These are phyloP conservation scores for Crithidia bombi DNA, from an alignment of 208 protist species.

Conservation along the genomic window DNA sequence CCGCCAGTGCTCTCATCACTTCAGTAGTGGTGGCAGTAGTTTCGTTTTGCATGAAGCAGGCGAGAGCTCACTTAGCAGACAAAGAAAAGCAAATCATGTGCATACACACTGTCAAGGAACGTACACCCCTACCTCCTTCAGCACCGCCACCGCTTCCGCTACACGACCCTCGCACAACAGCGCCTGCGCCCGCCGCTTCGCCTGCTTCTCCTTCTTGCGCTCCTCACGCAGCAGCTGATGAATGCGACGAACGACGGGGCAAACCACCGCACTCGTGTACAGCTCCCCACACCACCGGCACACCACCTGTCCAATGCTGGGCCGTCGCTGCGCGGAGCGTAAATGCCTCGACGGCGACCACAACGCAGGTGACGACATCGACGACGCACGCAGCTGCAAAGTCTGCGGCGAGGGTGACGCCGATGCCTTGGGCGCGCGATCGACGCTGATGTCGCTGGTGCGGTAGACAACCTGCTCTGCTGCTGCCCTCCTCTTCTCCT, in stretches of 20 bases:
- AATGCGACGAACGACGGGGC: constrained; percentile 27
- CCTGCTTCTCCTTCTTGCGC: constrained; percentile 49
- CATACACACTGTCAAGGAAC: not conserved
- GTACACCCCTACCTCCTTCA: constrained; percentile 29
- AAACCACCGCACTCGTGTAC: constrained; percentile 38
- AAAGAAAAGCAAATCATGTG: too few species aligned
- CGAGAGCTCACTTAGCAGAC: too few species aligned
- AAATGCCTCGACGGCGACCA: not conserved
- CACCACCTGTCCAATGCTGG: constrained; percentile 25
- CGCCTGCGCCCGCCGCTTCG: constrained; percentile 53
- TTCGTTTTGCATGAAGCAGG: too few species aligned
- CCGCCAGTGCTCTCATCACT: too few species aligned
- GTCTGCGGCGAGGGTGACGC: not conserved
- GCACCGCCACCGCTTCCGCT: constrained; percentile 44
- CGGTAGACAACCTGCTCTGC: too few species aligned
- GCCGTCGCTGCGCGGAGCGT: not conserved
- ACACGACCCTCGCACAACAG: constrained; percentile 47
- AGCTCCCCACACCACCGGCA: constrained; percentile 46
- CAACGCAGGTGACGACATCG: not conserved
- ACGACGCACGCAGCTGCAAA: not conserved
- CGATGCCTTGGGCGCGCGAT: too few species aligned
- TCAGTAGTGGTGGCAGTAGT: too few species aligned
- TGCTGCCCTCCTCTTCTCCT: too few species aligned
- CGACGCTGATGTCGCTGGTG: too few species aligned
- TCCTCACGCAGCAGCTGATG: constrained; percentile 44